Conservation (phyloP, 2,329 filamentous ascomycete species). For the Calonectria naviculata region DNA sequence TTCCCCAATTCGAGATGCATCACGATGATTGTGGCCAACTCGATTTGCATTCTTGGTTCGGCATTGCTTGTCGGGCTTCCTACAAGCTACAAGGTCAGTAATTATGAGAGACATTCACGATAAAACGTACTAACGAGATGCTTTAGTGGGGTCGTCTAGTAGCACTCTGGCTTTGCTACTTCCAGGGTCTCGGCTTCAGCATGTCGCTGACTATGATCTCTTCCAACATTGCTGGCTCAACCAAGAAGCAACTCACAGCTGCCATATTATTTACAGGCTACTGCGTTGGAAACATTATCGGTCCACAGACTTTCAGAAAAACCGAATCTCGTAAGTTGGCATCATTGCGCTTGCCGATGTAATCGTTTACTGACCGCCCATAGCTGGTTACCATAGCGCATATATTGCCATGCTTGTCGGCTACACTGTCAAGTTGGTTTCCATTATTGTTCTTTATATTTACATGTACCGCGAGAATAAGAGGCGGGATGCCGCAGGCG, state of each 20-base stretch:
- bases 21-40: conserved; percentile 21
- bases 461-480: conserved; percentile 16
- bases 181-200: conserved; percentile 22
- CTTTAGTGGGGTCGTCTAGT: conserved; percentile 22
- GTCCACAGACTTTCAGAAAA: neutral
- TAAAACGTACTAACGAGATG: neutral
- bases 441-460: conserved; percentile 5
- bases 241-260: conserved; percentile 25
- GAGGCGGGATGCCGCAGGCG: neutral
- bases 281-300: conserved; percentile 11
- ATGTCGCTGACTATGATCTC: conserved; percentile 21
- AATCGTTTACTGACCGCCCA: neutral
- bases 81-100: neutral
- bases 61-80: conserved; percentile 16
- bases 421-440: neutral
- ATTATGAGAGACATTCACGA: neutral
- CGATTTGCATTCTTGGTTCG: conserved; percentile 21
- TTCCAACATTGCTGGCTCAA: conserved; percentile 26
- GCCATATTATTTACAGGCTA: conserved; percentile 19
- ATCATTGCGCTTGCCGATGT: rapidly evolving
- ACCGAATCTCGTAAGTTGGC: conserved; percentile 5
- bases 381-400: neutral
- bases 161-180: conserved; percentile 21
- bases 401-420: conserved; percentile 11
- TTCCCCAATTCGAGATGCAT: conserved; percentile 21